A percentile compares a stretch with the other conserved stretches of the same genome.
Evolutionary conservation across 768 basidiomycete species (phyloP).

Genomic region (Podaxis sp.): DNA sequence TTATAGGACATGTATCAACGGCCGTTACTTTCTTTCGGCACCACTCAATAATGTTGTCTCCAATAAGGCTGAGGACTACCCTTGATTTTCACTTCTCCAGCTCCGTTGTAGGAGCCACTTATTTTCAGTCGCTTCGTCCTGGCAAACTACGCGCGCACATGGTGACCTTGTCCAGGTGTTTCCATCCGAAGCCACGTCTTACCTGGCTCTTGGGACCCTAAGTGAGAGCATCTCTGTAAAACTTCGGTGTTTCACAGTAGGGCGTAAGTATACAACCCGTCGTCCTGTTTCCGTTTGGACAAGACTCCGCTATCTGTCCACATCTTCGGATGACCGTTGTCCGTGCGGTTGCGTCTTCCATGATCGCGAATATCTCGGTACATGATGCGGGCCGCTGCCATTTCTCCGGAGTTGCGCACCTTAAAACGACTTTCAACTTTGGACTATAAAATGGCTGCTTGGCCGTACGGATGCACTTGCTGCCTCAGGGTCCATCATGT

Average conservation of each 20-base stretch:
- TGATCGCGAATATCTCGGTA: conserved; percentile 8
- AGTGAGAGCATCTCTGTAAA: not conserved
- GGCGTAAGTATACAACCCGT: not conserved
- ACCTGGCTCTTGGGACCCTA: not conserved
- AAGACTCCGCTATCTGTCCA: not conserved
- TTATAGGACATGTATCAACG: not conserved
- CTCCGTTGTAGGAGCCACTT: not conserved
- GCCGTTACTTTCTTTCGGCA: not conserved
- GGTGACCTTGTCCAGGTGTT: not conserved
- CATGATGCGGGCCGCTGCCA: not conserved
- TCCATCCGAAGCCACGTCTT: not conserved
- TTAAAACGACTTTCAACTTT: not conserved
- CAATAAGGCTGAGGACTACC: not conserved
- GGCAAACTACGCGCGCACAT: not conserved
- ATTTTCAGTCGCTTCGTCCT: not conserved
- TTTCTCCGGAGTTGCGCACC: conserved; percentile 5
- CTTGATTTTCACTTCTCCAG: not conserved
- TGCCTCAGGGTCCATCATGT: conserved; percentile 25
- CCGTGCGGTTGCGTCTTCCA: not conserved
- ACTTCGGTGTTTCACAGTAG: conserved; percentile 9
- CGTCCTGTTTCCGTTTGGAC: not conserved
- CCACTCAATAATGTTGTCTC: not conserved
- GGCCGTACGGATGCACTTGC: not conserved
- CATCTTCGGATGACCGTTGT: not conserved
- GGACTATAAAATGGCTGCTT: conserved; percentile 4